phyloP scores from a whole-genome alignment of 768 basidiomycete genomes.

The Bullera alba region DNA sequence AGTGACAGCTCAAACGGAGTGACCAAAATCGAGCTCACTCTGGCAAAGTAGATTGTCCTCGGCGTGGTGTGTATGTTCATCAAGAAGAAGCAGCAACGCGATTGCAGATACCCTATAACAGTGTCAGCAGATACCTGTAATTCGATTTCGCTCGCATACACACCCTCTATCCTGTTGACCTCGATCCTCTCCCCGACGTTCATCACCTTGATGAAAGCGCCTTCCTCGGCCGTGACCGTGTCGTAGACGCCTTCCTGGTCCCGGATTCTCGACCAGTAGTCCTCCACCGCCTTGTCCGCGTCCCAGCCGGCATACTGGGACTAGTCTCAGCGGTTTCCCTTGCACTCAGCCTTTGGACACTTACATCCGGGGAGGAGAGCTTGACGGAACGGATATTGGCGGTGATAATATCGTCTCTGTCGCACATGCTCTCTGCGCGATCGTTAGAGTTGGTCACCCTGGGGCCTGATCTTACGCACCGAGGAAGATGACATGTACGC shows the following conservation, averaged over 20 bases:
- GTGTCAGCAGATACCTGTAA: neutral
- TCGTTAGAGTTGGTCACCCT: neutral
- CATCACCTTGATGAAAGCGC: conserved; percentile 89
- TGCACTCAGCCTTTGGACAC: conserved; percentile 37
- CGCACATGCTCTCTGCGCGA: conserved; percentile 75
- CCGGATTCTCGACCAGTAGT: conserved; percentile 82
- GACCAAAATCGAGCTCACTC: conserved; percentile 54
- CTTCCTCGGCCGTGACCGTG: conserved; percentile 79
- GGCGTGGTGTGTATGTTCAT: conserved; percentile 98
- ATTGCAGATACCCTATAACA: conserved; percentile 54
- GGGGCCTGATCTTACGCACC: conserved; percentile 51
- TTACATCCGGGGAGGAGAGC: conserved; percentile 92
- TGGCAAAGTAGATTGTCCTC: conserved; percentile 90
- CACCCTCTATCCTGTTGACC: conserved; percentile 58
- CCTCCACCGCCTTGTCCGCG: conserved; percentile 80
- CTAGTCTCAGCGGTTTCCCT: neutral
- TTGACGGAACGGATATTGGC: conserved; percentile 93
- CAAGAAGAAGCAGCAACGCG: conserved; percentile 92
- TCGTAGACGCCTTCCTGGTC: conserved; percentile 85
- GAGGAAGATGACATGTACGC: conserved; percentile 87
- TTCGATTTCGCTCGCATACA: conserved; percentile 4
- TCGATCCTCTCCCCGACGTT: conserved; percentile 97
- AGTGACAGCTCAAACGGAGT: neutral
- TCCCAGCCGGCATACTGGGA: conserved; percentile 83
- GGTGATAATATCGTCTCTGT: conserved; percentile 85